Percentiles rank a stretch among this genome's conserved stretches.
These are phyloP conservation scores for Jaenimonas drosophilae DNA, from an alignment of 208 protist species.

Conservation along the genomic window DNA sequence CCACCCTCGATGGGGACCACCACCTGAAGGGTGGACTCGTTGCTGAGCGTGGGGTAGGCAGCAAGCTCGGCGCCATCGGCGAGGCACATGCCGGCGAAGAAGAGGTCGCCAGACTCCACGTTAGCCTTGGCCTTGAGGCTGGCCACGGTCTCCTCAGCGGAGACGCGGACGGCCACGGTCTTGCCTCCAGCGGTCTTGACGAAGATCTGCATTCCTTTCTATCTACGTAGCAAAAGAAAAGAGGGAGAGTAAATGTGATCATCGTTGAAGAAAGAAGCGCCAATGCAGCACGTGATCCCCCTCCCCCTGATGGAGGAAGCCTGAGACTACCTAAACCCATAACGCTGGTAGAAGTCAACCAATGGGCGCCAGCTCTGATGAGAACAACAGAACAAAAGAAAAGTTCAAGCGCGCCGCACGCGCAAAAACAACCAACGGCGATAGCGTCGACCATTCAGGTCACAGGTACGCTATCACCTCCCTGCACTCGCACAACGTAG, in stretches of 20 bases:
- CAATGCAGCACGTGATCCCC: too few species aligned
- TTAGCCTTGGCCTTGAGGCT: slow-evolving; percentile 69
- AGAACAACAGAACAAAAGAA: too few species aligned
- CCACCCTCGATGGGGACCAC: slow-evolving; percentile 85
- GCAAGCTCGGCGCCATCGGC: slow-evolving; percentile 65
- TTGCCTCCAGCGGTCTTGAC: slow-evolving; percentile 86
- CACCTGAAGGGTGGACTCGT: slow-evolving; percentile 85
- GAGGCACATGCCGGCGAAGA: slow-evolving; percentile 86
- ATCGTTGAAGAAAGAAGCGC: slow-evolving; percentile 4
- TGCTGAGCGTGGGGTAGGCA: slow-evolving; percentile 56
- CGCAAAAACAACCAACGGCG: too few species aligned
- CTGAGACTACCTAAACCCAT: too few species aligned
- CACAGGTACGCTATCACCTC: too few species aligned
- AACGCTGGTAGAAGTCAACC: too few species aligned
- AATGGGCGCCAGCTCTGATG: too few species aligned
- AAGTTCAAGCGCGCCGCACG: too few species aligned
- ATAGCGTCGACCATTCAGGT: too few species aligned
- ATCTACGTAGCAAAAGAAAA: slow-evolving; percentile 2
- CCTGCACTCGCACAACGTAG: too few species aligned
- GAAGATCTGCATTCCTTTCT: slow-evolving; percentile 89
- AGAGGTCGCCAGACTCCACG: slow-evolving; percentile 64
- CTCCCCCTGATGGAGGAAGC: too few species aligned
- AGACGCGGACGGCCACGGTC: slow-evolving; percentile 83
- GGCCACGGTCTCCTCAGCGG: slow-evolving; percentile 80
- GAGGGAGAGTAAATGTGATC: slow-evolving; percentile 1